Evolutionary conservation across 1,284 basidiomycete genomes (phyloP).

Genomic region (Athelia psychrophila): DNA sequence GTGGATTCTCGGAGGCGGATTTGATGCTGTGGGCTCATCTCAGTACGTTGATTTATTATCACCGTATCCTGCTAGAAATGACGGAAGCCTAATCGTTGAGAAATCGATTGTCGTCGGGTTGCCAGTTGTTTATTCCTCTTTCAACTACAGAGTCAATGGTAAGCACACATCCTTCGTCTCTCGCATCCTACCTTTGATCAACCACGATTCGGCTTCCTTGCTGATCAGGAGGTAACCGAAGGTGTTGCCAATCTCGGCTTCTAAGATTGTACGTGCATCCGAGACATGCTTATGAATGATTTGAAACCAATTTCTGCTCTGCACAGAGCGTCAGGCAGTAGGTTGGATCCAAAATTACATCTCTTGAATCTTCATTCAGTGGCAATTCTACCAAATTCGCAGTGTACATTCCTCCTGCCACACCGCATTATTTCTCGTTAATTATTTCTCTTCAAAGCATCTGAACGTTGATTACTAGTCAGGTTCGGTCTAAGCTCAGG

Average conservation of each 20-base stretch:
- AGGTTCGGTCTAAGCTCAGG: slow-evolving; percentile 61
- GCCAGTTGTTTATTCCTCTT: slow-evolving; percentile 51
- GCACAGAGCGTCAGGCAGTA: slow-evolving; percentile 49
- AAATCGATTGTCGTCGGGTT: slow-evolving; percentile 42
- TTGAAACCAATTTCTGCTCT: too few relatives aligned
- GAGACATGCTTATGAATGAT: neutral
- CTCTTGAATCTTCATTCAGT: slow-evolving; percentile 52
- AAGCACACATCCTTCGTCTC: neutral
- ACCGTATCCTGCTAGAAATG: slow-evolving; percentile 28
- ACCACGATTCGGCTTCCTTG: slow-evolving; percentile 38
- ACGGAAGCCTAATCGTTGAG: slow-evolving; percentile 42
- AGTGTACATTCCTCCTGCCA: slow-evolving; percentile 35
- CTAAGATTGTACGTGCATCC: slow-evolving; percentile 34
- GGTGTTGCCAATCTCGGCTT: slow-evolving; percentile 49
- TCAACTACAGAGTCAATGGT: slow-evolving; percentile 34
- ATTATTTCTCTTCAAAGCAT: too few relatives aligned
- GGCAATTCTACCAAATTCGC: slow-evolving; percentile 59
- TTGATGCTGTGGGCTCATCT: slow-evolving; percentile 35
- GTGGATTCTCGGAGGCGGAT: slow-evolving; percentile 58
- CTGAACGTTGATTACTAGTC: neutral
- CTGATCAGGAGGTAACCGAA: slow-evolving; percentile 41
- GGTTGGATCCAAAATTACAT: slow-evolving; percentile 70
- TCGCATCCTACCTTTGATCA: too few relatives aligned
- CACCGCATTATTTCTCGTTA: too few relatives aligned
- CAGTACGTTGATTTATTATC: slow-evolving; percentile 22